Base-by-base conservation (phyloP, 495 filamentous ascomycete species). In the Lophium mytilinum region DNA sequence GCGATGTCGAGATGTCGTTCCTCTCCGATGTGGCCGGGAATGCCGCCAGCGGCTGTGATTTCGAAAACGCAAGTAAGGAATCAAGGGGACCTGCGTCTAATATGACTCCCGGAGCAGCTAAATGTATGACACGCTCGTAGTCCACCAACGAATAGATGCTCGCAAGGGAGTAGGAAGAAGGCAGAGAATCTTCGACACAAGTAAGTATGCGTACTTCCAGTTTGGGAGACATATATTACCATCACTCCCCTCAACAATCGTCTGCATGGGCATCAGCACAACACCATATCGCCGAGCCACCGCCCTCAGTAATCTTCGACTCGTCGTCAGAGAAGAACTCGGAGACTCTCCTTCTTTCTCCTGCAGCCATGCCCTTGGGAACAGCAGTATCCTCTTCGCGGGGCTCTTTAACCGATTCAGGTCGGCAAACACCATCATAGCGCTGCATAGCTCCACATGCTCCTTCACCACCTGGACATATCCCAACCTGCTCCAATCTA, bases 341-440 rank as follows among this genome's bases (percentile, higher is more conserved):
- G 40, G 37, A 11, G 60, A 57, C 4, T 58, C 9, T 58, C 66
- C 60, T 34, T 52, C 59, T 12, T 30, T 43, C 43, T 58, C 50
- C 42, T 57, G 52, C 37, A 72, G 64, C 75, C 75, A 77, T 6
- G 58, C 63, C 43, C 58, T 61, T 15, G 76, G 76, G 60, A 77
- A 79, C 61, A 78, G 39, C 18, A 79, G 55, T 1, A 78, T 58
- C 52, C 69, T 63, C 50, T 68, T 66, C 35, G 74, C 75, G 21
- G 71, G 72, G 50, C 71, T 75, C 57, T 68, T 71, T 59, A 68
- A 63, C 43, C 66, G 55, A 14, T 75, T 66, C 36, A 79, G 55
- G 35, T 72, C 72, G 10, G 67, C 72, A 30, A 78, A 73, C 21
- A 72, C 66, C 70, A 77, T 78, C 19, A 79, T 60, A 1, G 74